Evolutionary conservation across 208 protist species (phyloP), one percentile per base, ranked within the genome.

Genomic region (Leishmania gerbilli): DNA sequence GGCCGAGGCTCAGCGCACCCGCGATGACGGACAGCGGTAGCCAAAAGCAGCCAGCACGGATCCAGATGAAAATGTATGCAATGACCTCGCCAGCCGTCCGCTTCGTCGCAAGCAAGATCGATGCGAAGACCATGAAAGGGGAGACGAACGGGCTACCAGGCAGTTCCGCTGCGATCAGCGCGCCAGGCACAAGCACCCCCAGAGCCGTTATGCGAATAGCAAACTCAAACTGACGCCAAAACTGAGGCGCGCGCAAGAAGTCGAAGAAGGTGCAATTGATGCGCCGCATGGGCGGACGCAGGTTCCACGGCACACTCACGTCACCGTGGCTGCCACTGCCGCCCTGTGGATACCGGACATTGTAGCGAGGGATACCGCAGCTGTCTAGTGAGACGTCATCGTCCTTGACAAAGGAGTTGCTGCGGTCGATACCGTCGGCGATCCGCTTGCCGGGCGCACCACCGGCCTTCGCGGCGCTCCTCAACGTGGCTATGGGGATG

Each of bases 191-290:
- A 0, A 97, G 85, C 31, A 95, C 85, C 40, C 86, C 89, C 55
- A 95, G 64, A 27, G 81, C 76, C 24, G 95, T 95, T 58, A 97
- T 87, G 72, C 95, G 92, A 13, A 85, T 79, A 45, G 95, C 90
- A 76, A 94, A 96, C 84, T 96, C 91, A 51, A 95, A 77, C 69
- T 94, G 93, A 31, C 83, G 77, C 95, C 95, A 97, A 80, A 97
- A 97, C 69, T 94, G 87, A 15, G 81, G 75, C 40, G 79, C 71
- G 40, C 85, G 83, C 24, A 97, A 80, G 77, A 85, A 92, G 74
- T 91, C 87, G 84, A 96, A 95, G 80, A 91, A 92, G 42, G 72
- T 87, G 84, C 80, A 94, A n/a, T 79, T 80, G 15, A 76, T 58
- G 34, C 79, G 79, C 19, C 67, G 72, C 51, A 67, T 1, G 15